phyloP scores from a whole-genome alignment of 305 asterid genomes.

The Solanum hybrid region DNA sequence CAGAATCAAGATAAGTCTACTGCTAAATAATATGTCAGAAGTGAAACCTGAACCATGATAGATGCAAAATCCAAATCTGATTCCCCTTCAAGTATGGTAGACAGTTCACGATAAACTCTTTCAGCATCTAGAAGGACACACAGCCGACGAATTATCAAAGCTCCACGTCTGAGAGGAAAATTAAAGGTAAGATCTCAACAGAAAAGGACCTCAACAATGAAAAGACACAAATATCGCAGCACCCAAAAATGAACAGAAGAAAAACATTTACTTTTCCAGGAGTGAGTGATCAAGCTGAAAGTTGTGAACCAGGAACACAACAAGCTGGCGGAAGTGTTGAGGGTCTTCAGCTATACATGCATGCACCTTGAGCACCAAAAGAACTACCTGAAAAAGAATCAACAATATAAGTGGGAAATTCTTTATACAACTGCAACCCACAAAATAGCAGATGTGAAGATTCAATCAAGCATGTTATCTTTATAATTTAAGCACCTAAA shows the following conservation, averaged over 20 bases:
- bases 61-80: conserved; percentile 92
- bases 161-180: conserved; percentile 70
- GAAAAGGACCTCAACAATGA: not conserved
- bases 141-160: conserved; percentile 83
- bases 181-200: not conserved
- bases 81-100: conserved; percentile 82
- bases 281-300: conserved; percentile 80
- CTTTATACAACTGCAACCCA: not conserved
- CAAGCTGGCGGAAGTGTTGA: conserved; percentile 71
- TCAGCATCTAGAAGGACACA: conserved; percentile 95
- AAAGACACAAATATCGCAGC: not conserved
- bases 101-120: conserved; percentile 84
- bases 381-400: conserved; percentile 61
- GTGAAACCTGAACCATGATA: conserved; percentile 81
- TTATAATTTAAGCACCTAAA: not conserved
- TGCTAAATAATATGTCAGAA: not conserved
- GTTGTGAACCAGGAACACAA: conserved; percentile 61
- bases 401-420: not conserved
- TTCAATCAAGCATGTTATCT: not conserved
- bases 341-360: conserved; percentile 96
- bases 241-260: not conserved
- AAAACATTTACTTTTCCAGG: conserved; percentile 70
- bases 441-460: not conserved
- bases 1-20: not conserved
- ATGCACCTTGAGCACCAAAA: conserved; percentile 95